Percentiles rank a stretch among this genome's conserved stretches.
Conservation (phyloP, 2,329 filamentous ascomycete genomes). For the Lasiodiplodia gonubiensis region DNA sequence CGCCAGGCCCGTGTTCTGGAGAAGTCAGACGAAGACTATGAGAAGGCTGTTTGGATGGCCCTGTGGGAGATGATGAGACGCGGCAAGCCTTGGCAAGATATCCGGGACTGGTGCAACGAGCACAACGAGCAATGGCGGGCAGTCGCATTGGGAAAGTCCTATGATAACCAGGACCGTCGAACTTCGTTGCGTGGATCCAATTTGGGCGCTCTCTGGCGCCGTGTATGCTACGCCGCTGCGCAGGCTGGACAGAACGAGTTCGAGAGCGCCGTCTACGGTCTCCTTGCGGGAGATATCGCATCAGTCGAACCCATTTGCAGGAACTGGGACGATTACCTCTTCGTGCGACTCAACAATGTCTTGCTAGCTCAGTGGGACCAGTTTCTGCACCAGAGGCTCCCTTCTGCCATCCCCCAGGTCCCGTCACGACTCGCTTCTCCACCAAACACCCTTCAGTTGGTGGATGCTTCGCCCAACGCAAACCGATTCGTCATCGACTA, state of each 20-base stretch:
- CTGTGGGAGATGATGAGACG: constrained; percentile 91
- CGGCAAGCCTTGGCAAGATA: constrained; percentile 74
- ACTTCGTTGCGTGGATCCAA: constrained; percentile 36
- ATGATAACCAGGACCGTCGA: constrained; percentile 48
- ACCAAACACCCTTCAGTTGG: constrained; percentile 69
- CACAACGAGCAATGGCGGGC: constrained; percentile 89
- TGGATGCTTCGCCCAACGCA: constrained; percentile 61
- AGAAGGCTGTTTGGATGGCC: constrained; percentile 89
- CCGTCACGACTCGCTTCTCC: constrained; percentile 65
- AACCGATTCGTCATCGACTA: constrained; percentile 63
- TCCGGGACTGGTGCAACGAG: constrained; percentile 85
- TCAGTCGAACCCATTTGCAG: constrained; percentile 78
- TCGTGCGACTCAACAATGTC: constrained; percentile 85
- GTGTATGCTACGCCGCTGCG: constrained; percentile 76
- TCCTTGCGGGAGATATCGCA: constrained; percentile 82
- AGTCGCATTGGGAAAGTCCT: constrained; percentile 76
- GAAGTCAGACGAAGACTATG: constrained; percentile 83
- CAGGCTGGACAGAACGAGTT: constrained; percentile 74
- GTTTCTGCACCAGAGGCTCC: constrained; percentile 59
- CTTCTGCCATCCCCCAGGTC: constrained; percentile 45
- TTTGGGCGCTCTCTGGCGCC: constrained; percentile 68
- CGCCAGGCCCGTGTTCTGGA: constrained; percentile 79
- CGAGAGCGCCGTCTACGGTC: constrained; percentile 86
- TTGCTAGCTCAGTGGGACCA: constrained; percentile 79
- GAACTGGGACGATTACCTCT: constrained; percentile 85